Evolutionary conservation across 306 rosid species (phyloP).

Genomic region (Cicer arietinum): DNA sequence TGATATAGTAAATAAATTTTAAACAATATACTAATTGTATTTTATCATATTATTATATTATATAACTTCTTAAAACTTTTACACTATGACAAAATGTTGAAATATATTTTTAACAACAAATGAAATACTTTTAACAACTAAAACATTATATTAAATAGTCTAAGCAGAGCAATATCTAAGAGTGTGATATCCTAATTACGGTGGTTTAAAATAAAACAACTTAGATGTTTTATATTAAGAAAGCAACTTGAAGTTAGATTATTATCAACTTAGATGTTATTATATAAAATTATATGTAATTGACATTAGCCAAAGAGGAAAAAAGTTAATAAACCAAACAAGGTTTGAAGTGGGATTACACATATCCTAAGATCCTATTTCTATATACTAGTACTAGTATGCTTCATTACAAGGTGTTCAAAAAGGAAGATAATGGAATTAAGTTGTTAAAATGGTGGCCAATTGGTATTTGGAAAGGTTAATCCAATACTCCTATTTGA

Average conservation of each 20-base stretch:
- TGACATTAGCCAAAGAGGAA: constrained; percentile 1
- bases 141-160: no score
- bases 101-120: no score
- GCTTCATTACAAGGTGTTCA: neutral
- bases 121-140: no score
- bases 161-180: no score
- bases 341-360: constrained; percentile 15
- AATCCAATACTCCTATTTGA: neutral
- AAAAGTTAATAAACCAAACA: neutral
- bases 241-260: neutral
- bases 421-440: neutral
- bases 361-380: constrained; percentile 14
- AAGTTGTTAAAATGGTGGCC: neutral
- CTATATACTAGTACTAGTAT: neutral
- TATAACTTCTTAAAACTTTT: no score
- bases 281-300: neutral
- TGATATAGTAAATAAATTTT: no score
- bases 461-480: neutral
- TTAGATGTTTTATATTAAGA: neutral
- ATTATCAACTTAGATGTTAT: neutral
- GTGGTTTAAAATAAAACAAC: neutral
- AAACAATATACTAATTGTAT: no score
- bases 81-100: no score
- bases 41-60: no score
- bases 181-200: no score